phyloP scores from a whole-genome alignment of 2,329 filamentous ascomycete species.

The Colletotrichum sidae region DNA sequence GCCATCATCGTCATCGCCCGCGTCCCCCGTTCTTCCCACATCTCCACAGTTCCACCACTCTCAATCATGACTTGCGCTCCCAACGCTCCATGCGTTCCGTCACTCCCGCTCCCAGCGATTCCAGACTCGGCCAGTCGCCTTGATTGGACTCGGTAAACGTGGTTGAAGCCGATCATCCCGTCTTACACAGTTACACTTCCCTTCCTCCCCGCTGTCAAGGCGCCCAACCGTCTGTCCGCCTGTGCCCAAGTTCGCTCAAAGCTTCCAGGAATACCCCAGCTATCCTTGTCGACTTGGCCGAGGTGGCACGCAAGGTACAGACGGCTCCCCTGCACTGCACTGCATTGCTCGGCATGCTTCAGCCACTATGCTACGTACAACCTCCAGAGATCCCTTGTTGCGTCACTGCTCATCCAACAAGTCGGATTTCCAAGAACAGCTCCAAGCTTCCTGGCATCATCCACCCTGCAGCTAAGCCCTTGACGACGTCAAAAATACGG shows the following conservation, averaged over 20 bases:
- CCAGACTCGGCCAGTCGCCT: constrained; percentile 2
- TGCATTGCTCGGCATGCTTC: constrained; percentile 19
- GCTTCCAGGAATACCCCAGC: constrained; percentile 17
- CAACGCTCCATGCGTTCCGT: constrained; percentile 28
- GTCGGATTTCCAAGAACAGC: constrained; percentile 35
- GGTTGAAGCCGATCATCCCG: constrained; percentile 34
- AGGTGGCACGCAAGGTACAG: constrained; percentile 25
- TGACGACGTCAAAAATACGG: constrained; percentile 39
- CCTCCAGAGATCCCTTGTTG: constrained; percentile 31
- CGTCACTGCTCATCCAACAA: constrained; percentile 34
- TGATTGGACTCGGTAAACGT: background rate
- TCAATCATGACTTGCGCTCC: constrained; percentile 10
- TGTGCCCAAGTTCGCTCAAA: constrained; percentile 12
- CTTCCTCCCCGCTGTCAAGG: constrained; percentile 8
- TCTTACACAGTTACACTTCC: constrained; percentile 6
- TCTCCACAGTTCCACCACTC: constrained; percentile 24
- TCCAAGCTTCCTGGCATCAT: constrained; percentile 30
- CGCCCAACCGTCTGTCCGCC: constrained; percentile 10
- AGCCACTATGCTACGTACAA: constrained; percentile 25
- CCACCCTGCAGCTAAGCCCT: constrained; percentile 33
- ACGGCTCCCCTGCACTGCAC: constrained; percentile 22
- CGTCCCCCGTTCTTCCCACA: constrained; percentile 22
- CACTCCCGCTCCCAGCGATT: constrained; percentile 21
- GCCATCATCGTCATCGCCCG: constrained; percentile 30
- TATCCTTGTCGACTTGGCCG: constrained; percentile 27